Conservation (phyloP, 495 filamentous ascomycete species). For the Opeltia flavorubescens region DNA sequence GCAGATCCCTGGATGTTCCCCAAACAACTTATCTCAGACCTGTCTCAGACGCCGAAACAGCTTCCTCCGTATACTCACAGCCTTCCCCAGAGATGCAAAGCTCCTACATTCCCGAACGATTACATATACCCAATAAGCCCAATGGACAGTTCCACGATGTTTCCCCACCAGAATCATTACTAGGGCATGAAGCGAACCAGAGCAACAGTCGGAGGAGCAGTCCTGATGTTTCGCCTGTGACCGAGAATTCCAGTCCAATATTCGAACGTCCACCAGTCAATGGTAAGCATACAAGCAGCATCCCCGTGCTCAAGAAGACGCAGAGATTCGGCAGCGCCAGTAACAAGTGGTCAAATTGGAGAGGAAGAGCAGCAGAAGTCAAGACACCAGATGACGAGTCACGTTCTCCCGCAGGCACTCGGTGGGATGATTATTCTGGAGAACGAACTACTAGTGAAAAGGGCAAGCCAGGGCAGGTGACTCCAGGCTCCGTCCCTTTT, state of each 20-base stretch:
- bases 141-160: conserved; percentile 24
- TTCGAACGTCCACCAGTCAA: conserved; percentile 4
- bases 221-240: conserved; percentile 34
- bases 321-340: conserved; percentile 10
- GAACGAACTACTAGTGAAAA: conserved; percentile 27
- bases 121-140: conserved; percentile 16
- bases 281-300: conserved; percentile 12
- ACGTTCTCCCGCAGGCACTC: conserved; percentile 12
- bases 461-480: conserved; percentile 20
- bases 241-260: conserved; percentile 16
- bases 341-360: conserved; percentile 6
- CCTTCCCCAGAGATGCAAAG: conserved; percentile 19
- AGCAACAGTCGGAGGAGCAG: conserved; percentile 16
- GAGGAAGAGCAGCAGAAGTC: conserved; percentile 2
- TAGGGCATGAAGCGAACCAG: conserved; percentile 3
- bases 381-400: conserved; percentile 10
- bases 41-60: conserved; percentile 22
- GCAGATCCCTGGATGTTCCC: conserved; percentile 8
- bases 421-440: conserved; percentile 37
- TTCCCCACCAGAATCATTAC: conserved; percentile 33
- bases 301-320: conserved; percentile 16
- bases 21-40: conserved; percentile 8
- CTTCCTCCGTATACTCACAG: conserved; percentile 31
- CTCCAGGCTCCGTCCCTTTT: conserved; percentile 14
- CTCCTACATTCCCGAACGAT: conserved; percentile 1